Evolutionary conservation across 345 rosid species (phyloP), one percentile per base, ranked within the genome.

Genomic region (Clarkia xantiana): DNA sequence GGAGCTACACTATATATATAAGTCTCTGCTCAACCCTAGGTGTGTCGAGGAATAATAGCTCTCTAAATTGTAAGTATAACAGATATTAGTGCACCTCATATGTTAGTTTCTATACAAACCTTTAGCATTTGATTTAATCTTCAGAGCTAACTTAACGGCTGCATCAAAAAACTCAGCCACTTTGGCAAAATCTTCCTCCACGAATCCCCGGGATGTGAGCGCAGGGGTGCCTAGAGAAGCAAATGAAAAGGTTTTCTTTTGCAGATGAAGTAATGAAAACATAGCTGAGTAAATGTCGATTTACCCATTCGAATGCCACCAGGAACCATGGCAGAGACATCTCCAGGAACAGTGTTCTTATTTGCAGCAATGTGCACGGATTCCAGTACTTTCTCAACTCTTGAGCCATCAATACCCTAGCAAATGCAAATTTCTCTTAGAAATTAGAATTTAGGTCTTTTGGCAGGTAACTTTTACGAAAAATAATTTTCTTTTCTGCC

Each of bases 241-340:
- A 57, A 4, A 49, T 38, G 36, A 51, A 47, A 48, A 19, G 2
- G 19, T 50, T 42, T 36, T 16, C 16, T 20, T 11, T 50, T 1
- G 20, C 15, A 58, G 12, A 13, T 45, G 16, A 29, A 49, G 44
- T 52, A 25, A 57, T 16, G 18, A 51, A 44, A 40, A 51, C 51
- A 15, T 46, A 49, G 15, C 14, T 41, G 45, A 36, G 34, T 18
- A 17, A 60, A 23, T 34, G 49, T 23, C 19, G 45, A 42, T 71
- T 40, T 81, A 89, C 95, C 97, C 97, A 89, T 85, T 22, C 90
- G 81, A 63, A 89, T 79, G 51, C 97, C 95, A 65, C 95, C 97
- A 49, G 95, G 97, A 73, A 85, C 95, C 91, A 85, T 82, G 62
- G 95, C 95, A 18, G 95, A 90, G 56, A 90, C 91, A 76, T 90